Conservation (phyloP, 148 eudicot species). For the Rhododendron ferrugineum region DNA sequence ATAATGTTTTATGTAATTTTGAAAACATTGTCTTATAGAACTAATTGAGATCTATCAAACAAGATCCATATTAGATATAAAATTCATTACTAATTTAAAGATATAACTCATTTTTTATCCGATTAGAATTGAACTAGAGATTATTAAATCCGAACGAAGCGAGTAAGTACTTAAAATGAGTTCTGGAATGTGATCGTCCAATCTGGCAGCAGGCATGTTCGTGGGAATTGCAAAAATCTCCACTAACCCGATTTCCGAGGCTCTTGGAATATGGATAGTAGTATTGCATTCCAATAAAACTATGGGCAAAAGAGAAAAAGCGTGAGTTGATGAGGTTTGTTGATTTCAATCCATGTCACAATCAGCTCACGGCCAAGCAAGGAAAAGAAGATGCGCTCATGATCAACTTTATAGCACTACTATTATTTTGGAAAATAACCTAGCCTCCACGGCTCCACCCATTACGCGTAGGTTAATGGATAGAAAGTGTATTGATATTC, state of each 20-base stretch:
- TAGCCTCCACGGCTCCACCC: no score
- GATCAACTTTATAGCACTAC: not conserved
- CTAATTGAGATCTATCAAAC: no score
- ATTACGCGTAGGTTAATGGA: no score
- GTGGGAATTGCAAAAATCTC: not conserved
- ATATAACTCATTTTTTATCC: no score
- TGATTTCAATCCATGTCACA: not conserved
- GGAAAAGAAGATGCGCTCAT: not conserved
- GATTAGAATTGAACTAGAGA: no score
- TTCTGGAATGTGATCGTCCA: not conserved
- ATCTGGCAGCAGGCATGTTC: not conserved
- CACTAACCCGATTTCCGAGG: not conserved
- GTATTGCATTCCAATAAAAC: not conserved
- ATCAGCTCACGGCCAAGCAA: not conserved
- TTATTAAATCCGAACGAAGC: no score
- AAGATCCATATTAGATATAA: no score
- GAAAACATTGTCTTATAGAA: no score
- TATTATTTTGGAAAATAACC: not conserved
- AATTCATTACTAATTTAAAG: no score
- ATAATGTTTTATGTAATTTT: no score
- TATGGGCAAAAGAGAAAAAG: not conserved
- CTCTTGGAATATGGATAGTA: not conserved
- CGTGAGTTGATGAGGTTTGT: not conserved
- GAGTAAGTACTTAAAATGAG: no score
- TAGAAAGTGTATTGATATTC: no score